Base-by-base conservation (phyloP, 805 yeast species). In the Candida caryicola region DNA sequence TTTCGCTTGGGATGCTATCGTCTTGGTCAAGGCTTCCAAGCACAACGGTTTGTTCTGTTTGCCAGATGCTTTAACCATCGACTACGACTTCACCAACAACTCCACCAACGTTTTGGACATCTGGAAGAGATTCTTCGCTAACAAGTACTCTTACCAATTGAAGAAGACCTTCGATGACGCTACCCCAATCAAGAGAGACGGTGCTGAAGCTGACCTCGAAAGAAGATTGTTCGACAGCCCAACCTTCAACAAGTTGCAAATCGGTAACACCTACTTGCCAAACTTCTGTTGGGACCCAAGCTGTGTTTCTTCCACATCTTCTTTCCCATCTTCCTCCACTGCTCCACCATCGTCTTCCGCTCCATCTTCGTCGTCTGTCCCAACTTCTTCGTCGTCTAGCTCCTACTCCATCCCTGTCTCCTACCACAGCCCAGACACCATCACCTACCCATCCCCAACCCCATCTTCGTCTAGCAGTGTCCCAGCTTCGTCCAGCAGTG, bases 1-100 rank as follows among this genome's bases (percentile, higher is more conserved):
- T 23, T 50, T 50, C 43, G 30, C 48, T 29, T 52, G 51, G 51
- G 25, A 45, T 12, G 38, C 50, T 21, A 36, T 50, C 12, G 46
- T 53, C 13, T 35, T 47, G 28, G 45, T 52, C 18, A 31, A 39
- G 17, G 54, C 52, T 25, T 15, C 36, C 8, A 10, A 38, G 14
- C 38, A 45, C 34, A 35, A 37, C 19, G 46, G 38, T 10, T 41
- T 33, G 34, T 47, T 28, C 43, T 47, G 52, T 33, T 45, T 52
- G 31, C 55, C 55, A 21, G 35, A 37, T 12, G 35, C 31, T 34
- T 47, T 52, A 31, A 36, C 46, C 27, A 50, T 50, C 31, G 45
- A 39, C 28, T 44, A 41, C 35, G 43, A 47, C 31, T 46, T 45
- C 29, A 36, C 45, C 32, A 32, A 25, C 19, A 31, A 33, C 29